phyloP scores from a whole-genome alignment of 345 rosid genomes.

The Physaria fendleri region DNA sequence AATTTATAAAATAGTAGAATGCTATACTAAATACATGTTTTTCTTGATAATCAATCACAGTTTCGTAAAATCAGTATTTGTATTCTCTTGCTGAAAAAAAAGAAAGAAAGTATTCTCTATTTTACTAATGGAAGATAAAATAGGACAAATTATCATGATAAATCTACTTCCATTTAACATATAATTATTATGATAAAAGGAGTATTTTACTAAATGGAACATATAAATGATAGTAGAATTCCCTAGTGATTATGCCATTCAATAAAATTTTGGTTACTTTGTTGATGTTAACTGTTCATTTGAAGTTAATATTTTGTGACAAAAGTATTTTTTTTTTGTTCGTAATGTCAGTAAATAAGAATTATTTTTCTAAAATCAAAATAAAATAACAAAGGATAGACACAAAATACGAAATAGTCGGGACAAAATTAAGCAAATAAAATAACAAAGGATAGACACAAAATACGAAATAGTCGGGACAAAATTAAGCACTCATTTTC shows the following conservation, averaged over 20 bases:
- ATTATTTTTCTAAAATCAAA: not conserved
- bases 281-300: not conserved
- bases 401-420: not conserved
- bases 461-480: not conserved
- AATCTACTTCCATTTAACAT: no score
- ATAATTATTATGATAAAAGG: no score
- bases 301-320: no score
- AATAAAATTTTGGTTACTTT: not conserved
- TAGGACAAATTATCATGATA: no score
- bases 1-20: not conserved
- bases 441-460: not conserved
- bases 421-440: not conserved
- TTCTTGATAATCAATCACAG: no score
- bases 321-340: no score
- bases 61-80: no score
- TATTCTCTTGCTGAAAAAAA: no score
- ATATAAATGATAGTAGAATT: not conserved
- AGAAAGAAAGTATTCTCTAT: no score
- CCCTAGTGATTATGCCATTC: not conserved
- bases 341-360: not conserved
- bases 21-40: not conserved
- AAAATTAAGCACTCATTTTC: slow-evolving; percentile 4
- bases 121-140: no score
- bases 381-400: not conserved
- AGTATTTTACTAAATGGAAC: no score